phyloP scores from a whole-genome alignment of 2,329 filamentous ascomycete species.

The Colletotrichum sp. region DNA sequence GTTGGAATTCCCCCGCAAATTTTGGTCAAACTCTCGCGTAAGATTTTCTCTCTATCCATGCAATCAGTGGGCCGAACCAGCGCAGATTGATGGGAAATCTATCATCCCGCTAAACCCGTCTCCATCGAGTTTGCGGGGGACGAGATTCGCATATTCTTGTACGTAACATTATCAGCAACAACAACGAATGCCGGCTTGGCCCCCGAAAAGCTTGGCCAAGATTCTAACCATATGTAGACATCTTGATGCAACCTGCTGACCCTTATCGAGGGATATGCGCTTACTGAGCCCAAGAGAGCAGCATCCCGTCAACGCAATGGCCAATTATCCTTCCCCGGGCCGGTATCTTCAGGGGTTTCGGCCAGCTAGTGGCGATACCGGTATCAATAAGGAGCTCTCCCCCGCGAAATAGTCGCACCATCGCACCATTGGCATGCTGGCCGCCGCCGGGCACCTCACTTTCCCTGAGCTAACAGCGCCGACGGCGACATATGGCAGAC shows the following conservation, averaged over 20 bases:
- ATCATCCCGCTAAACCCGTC: background rate
- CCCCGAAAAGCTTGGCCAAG: background rate
- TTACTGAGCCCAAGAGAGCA: background rate
- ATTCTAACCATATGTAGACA: background rate
- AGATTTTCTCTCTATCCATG: conserved; percentile 8
- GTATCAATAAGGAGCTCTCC: background rate
- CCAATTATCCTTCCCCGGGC: background rate
- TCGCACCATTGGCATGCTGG: background rate
- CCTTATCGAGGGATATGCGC: background rate
- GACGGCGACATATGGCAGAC: background rate
- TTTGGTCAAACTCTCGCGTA: conserved; percentile 7
- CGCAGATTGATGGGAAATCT: background rate
- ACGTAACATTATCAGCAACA: background rate
- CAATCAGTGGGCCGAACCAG: background rate
- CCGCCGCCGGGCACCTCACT: background rate
- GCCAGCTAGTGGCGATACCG: background rate
- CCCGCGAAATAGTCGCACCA: background rate
- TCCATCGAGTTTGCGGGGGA: background rate
- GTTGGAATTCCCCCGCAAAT: background rate
- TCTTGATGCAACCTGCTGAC: background rate
- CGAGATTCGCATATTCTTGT: background rate
- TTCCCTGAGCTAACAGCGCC: background rate
- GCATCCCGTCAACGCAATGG: background rate
- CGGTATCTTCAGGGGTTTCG: background rate
- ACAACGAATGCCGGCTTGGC: background rate